Evolutionary conservation across 768 basidiomycete genomes (phyloP), one percentile per base, ranked within the genome.

Genomic region (Leccinum subtestaceum): DNA sequence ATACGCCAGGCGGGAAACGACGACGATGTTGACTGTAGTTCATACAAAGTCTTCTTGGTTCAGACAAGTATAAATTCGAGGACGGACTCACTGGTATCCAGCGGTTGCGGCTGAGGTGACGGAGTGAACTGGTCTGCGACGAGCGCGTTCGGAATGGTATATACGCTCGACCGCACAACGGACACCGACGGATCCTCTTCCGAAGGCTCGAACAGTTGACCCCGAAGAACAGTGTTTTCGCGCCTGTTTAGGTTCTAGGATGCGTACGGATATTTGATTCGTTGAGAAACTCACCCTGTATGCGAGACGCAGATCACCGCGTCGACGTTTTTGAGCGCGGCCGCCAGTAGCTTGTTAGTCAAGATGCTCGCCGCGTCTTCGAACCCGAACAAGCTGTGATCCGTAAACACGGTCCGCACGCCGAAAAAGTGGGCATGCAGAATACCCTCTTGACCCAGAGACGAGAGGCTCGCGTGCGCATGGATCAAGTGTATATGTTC

Each of bases 331-430:
- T 87, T 84, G 67, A 99, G 76, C 2, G 91, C 88, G 4, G 84
- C 94, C 11, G 85, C 89, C 43, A 98, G 78, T 34, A 99, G 82
- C 72, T 99, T 99, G 77, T 99, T 99, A 5, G 97, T 98, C 63
- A 98, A 78, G 43, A 99, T 96, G 64, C 95, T 95, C 1, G 95
- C 95, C 15, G 97, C 95, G 68, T 98, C 95, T 32, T 93, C 95
- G 68, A 99, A 95, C 2, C 95, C 96, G 65, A 98, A 98, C 27
- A 99, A 74, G 67, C 91, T 94, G 66, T 99, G 96, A 72, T 99
- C 97, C 0, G 97, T 98, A 71, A 98, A 96, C 10, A 98, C 91
- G 0, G 93, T 94, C 43, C 90, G 85, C 12, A 98, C 80, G 11
- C 91, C 89, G 76, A 98, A 81, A 19, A 93, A 77, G 64, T 94